These are phyloP conservation scores for Quercus alba DNA, from an alignment of 306 rosid species.

Conservation along the genomic window DNA sequence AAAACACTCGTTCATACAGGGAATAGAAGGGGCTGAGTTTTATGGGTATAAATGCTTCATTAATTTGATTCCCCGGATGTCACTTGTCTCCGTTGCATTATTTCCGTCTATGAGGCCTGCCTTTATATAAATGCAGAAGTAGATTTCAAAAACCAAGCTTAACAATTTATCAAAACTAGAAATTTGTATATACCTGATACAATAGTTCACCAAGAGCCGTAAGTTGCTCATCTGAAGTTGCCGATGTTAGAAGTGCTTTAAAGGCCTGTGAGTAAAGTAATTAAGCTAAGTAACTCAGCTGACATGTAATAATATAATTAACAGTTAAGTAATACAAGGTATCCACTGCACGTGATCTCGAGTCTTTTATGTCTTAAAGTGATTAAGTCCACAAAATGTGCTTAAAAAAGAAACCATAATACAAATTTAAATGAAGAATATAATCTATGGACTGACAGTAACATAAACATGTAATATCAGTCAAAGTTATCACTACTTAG, in stretches of 20 bases:
- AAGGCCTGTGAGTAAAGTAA: slow-evolving; percentile 54
- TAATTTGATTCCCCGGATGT: background rate
- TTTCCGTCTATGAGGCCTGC: background rate
- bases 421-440: background rate
- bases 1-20: background rate
- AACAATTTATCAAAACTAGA: background rate
- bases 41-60: background rate
- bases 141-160: background rate
- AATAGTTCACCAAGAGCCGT: slow-evolving; percentile 79
- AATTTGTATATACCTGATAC: slow-evolving; percentile 63
- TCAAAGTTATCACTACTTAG: background rate
- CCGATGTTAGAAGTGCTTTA: slow-evolving; percentile 78
- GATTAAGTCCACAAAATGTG: background rate
- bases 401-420: background rate
- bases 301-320: background rate
- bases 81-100: background rate
- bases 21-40: background rate
- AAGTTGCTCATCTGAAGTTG: slow-evolving; percentile 67
- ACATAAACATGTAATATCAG: background rate
- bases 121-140: background rate
- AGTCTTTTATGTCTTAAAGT: background rate
- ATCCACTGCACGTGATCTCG: background rate
- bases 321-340: background rate
- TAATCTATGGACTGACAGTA: background rate
- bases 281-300: slow-evolving; percentile 7